These are phyloP conservation scores for Barbarea vulgaris DNA, from an alignment of 345 rosid genomes.

Conservation along the genomic window DNA sequence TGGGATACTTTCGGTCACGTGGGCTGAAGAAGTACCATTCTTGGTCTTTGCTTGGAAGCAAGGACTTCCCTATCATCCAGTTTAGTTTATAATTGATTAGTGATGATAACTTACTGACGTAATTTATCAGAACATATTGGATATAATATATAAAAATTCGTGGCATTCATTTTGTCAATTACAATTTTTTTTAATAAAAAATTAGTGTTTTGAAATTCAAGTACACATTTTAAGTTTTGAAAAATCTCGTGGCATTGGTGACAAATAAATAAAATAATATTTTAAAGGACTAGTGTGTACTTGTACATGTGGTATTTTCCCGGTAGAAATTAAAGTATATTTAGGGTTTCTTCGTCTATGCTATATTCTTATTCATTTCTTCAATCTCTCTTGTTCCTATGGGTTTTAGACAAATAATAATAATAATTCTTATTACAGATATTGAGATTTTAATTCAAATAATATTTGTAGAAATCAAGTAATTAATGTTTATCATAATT, in stretches of 20 bases:
- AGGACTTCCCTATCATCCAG: slow-evolving; percentile 31
- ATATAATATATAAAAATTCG: too few species aligned
- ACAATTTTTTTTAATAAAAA: not conserved
- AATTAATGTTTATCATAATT: not conserved
- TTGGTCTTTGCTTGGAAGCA: slow-evolving; percentile 47
- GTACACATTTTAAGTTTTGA: not conserved
- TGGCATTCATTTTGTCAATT: not conserved
- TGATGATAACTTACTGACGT: not conserved
- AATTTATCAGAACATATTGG: not conserved
- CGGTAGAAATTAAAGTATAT: slow-evolving; percentile 28
- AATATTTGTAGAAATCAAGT: not conserved
- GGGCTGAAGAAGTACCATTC: slow-evolving; percentile 48
- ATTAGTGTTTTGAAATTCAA: not conserved
- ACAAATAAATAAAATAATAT: not conserved
- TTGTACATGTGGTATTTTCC: slow-evolving; percentile 16
- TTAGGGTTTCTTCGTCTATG: slow-evolving; percentile 42
- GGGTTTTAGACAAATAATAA: slow-evolving; percentile 3
- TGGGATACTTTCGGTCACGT: slow-evolving; percentile 44
- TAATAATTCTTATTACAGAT: not conserved
- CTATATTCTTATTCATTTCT: slow-evolving; percentile 45
- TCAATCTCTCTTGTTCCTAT: slow-evolving; percentile 27
- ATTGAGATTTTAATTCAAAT: not conserved
- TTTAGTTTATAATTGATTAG: slow-evolving; percentile 1
- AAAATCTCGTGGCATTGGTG: not conserved
- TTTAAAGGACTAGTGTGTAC: not conserved